Evolutionary conservation across 768 basidiomycete species (phyloP), one percentile per base, ranked within the genome.

Genomic region (Paxillus ammoniavirescens): DNA sequence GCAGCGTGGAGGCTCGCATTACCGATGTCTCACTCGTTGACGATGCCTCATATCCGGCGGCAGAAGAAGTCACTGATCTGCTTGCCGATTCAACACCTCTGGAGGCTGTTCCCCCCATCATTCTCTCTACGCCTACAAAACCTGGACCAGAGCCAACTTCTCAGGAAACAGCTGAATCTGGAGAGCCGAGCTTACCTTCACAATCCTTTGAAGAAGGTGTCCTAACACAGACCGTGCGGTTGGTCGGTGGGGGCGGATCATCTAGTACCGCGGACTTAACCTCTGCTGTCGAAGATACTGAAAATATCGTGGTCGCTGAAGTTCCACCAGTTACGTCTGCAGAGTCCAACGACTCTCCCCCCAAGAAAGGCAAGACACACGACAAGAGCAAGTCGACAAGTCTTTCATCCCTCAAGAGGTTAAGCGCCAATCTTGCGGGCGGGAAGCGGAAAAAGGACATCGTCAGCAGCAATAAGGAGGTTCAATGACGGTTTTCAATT

Each of bases 201-300:
- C 40, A 53, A 18, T 46, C 51, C 8, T 42, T 52, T 14, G 61
- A 58, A 49, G 65, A 62, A 3, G 61, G 63, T 14, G 57, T 55
- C 15, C 43, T 57, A 26, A 62, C 74, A 17, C 74, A 76, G 10
- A 83, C 81, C 12, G 76, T 87, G 48, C 80, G 82, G 42, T 65
- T 87, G 13, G 77, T 87, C n/a, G 84, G 83, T 17, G 80, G 76
- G 2, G 78, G 79, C 17, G 81, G 81, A 15, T 67, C 72, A 8
- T 57, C 55, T 7, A 50, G 38, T 18, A 18, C 69, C 37, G 66
- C 66, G 41, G 69, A 71, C n/a, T 64, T 64, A 8, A 42, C 65
- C 8, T 63, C 70, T 12, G 53, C 59, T 3, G 68, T 73, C 15
- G 71, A 64, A 15, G 71, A 65, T 28, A 59, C 69, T 21, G 75